Base-by-base conservation (phyloP, 805 yeast species). In the Saccharomycopsis sp. region DNA sequence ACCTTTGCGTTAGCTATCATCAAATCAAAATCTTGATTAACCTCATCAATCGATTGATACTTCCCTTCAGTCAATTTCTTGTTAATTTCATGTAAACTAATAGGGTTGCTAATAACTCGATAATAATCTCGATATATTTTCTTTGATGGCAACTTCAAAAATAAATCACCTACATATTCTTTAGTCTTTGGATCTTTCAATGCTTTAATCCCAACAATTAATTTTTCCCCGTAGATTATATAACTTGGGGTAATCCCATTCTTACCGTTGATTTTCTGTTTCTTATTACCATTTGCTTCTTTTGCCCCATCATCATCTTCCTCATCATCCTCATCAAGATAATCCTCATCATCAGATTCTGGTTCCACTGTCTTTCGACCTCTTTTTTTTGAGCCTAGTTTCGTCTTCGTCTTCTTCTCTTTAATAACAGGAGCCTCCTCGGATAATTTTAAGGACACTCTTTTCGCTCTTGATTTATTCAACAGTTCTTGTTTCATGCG, bases 51-150 rank as follows among this genome's bases (percentile, higher is more conserved):
- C 21, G 66, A 56, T 17, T 39, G 47, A 48, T 70, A 70, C 21
- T 57, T 55, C 17, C 68, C 66, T 43, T 80, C 56, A 43, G 68
- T 69, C 61, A 74, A 77, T 47, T 64, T 66, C 59, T 83, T 80
- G 57, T 84, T 75, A 43, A 83, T 65, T 51, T 70, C 76, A 41
- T 67, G 67, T 41, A 84, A 60, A 2, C 88, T 71, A 20, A 80
- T 74, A 2, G 89, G 88, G 44, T 64, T 62, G 51, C 66, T 62
- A 55, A 84, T 81, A 26, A 81, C 58, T 54, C 70, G 66, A 59
- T 82, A 90, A 60, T 90, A 90, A 62, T 90, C 97, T 0, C 96
- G 93, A 60, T 87, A 90, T 43, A 77, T 59, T 59, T 75, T 74
- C 51, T 74, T 73, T 0, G 89, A 73, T 2, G 97, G 97, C 42